Percentiles rank a stretch among this genome's conserved stretches.
phyloP scores from a whole-genome alignment of 1,284 basidiomycete genomes.

The Leccinum huronense region DNA sequence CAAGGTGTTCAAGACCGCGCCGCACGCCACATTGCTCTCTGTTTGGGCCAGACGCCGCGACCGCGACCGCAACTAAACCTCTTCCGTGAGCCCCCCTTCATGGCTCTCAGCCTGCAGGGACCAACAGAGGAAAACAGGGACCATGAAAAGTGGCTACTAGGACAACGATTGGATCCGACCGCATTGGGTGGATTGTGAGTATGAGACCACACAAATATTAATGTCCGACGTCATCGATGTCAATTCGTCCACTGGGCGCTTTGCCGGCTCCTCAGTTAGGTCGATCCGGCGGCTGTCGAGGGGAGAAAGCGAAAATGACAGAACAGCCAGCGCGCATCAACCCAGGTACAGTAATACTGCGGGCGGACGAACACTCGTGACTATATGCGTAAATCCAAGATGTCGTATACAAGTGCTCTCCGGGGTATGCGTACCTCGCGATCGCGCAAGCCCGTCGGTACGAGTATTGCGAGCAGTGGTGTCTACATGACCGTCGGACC shows the following conservation, averaged over 20 bases:
- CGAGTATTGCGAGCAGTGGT: background rate
- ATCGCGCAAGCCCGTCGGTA: background rate
- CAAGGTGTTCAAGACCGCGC: background rate
- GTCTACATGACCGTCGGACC: background rate
- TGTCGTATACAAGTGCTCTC: background rate
- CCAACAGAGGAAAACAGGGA: background rate
- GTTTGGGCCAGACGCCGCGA: background rate
- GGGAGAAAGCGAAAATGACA: background rate
- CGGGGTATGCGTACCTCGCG: background rate
- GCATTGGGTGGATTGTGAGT: background rate
- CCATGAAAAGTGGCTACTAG: background rate
- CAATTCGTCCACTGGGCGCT: background rate
- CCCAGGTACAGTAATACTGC: background rate
- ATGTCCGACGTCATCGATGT: background rate
- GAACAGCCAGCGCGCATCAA: background rate
- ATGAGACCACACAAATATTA: background rate
- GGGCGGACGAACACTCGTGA: background rate
- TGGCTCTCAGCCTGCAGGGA: background rate
- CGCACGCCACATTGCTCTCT: background rate
- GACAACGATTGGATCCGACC: background rate
- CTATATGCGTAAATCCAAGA: background rate
- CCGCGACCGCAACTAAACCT: background rate
- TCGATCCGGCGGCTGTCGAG: background rate
- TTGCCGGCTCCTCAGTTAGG: background rate
- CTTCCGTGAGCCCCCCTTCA: background rate